Base-by-base conservation (phyloP, 164 flowering plant genomes). In the Echeveria elegans region DNA sequence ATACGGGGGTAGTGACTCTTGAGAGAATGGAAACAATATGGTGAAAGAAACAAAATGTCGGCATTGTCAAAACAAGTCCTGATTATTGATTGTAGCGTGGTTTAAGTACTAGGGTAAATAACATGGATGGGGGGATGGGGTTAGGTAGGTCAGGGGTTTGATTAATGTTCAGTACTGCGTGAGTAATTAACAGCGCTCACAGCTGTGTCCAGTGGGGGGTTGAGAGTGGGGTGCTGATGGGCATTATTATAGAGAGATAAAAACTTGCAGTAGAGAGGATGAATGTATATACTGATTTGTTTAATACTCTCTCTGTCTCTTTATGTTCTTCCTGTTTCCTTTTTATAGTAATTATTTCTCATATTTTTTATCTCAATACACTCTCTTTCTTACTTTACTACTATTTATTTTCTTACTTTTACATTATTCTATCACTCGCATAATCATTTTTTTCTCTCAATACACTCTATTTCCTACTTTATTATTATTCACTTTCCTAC, bases 101-200 rank as follows among this genome's bases (percentile, higher is more conserved):
- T 26, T 56, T 29, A 56, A 26, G 61, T 56, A 56, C 14, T 11
- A 1, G 30, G 60, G 31, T 53, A 23, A 24, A 53, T 26, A 26
- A 56, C 32, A 56, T 26, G 34, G 61, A 56, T 56, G 61, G 32
- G 7, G 61, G 61, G 61, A 56, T 19, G 28, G 58, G 61, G 61
- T 32, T 29, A 53, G 61, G 61, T 56, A 56, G 32, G 32, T 28
- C 61, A 3, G 6, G 32, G 32, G 23, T 56, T 56, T 11, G 34
- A 26, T 26, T 56, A 56, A 28, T 14, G 32, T 56, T 56, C 28
- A 56, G 61, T 28, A 56, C 32, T 26, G 32, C 31, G 2, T 26
- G 32, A 26, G 61, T 56, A 53, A 53, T 53, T 6, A 24, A 56
- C 32, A 28, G 32, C 19, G 61, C 32, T 56, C 19, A 56, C 61